These are phyloP conservation scores for Fusarium camptoceras DNA, from an alignment of 2,329 filamentous ascomycete genomes.

Conservation along the genomic window DNA sequence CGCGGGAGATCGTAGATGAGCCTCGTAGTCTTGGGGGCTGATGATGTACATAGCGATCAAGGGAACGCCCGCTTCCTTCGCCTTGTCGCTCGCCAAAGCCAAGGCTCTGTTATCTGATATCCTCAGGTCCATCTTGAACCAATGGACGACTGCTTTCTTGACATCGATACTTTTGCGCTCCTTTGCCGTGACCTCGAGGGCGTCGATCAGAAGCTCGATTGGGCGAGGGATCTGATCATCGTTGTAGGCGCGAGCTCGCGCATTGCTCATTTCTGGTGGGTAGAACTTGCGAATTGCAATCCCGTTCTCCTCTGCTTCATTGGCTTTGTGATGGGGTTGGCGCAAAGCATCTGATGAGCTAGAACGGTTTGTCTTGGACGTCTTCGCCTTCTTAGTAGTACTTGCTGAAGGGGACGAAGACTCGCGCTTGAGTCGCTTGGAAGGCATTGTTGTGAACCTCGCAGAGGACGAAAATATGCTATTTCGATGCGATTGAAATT, in stretches of 20 bases:
- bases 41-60: slow-evolving; percentile 82
- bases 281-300: slow-evolving; percentile 82
- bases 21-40: slow-evolving; percentile 86
- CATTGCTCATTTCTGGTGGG: slow-evolving; percentile 86
- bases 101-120: slow-evolving; percentile 79
- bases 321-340: slow-evolving; percentile 60
- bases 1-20: slow-evolving; percentile 78
- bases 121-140: slow-evolving; percentile 89
- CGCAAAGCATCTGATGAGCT: slow-evolving; percentile 51
- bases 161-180: slow-evolving; percentile 64
- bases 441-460: slow-evolving; percentile 46
- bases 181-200: slow-evolving; percentile 69
- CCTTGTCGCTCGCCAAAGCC: slow-evolving; percentile 71
- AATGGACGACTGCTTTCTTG: slow-evolving; percentile 79
- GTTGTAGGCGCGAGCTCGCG: slow-evolving; percentile 79
- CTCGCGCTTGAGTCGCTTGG: slow-evolving; percentile 48
- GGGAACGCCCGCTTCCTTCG: slow-evolving; percentile 75
- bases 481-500: neutral
- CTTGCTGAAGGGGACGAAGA: slow-evolving; percentile 32
- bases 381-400: slow-evolving; percentile 51
- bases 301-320: slow-evolving; percentile 64
- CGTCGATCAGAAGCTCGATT: slow-evolving; percentile 73
- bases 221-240: slow-evolving; percentile 76
- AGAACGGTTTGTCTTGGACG: slow-evolving; percentile 38
- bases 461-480: neutral